Evolutionary conservation across 345 rosid genomes (phyloP), one percentile per base, ranked within the genome.

Genomic region (Pugionium dolabratum): DNA sequence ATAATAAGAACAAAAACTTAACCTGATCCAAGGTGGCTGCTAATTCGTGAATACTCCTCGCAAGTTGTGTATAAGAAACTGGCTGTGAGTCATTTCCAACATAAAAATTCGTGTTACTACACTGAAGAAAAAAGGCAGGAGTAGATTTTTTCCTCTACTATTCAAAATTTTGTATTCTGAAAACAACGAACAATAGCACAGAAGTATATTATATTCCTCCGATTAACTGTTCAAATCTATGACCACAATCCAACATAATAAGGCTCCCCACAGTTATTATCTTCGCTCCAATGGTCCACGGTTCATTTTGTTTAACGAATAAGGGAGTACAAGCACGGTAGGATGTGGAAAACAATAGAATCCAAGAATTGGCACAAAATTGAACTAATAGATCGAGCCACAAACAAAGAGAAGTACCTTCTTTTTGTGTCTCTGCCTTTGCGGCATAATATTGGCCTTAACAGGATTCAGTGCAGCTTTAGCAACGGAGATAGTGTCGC

Each of bases 21-120:
- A 90, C 98, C 88, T 93, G 98, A 84, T 94, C 99, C 46, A 91
- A 88, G 4, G 96, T 75, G 62, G 97, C 95, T 70, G 99, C 95
- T 59, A 90, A 85, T 72, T 94, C 99, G 54, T 94, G 99, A 72
- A 94, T 94, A 58, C 97, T 94, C 87, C 99, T 87, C 5, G 99
- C 97, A 33, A 90, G 95, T 85, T 94, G 99, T 4, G 96, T 81
- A 78, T 94, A 94, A 2, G 99, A 94, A 67, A 94, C 96, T 8
- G 97, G 95, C 99, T 94, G 91, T 42, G 59, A 74, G 32, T 58
- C 28, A 64, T 57, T 57, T 28, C 39, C 34, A 66, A 36, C 60
- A 60, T 39, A 25, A 25, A 37, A 59, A 37, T 27, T 1, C 2
- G 11, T 31, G 51, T 65, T 37, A 52, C 37, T 25, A 59, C 48